Evolutionary conservation across 1,284 basidiomycete species (phyloP).

Genomic region (Puccinia coronata): DNA sequence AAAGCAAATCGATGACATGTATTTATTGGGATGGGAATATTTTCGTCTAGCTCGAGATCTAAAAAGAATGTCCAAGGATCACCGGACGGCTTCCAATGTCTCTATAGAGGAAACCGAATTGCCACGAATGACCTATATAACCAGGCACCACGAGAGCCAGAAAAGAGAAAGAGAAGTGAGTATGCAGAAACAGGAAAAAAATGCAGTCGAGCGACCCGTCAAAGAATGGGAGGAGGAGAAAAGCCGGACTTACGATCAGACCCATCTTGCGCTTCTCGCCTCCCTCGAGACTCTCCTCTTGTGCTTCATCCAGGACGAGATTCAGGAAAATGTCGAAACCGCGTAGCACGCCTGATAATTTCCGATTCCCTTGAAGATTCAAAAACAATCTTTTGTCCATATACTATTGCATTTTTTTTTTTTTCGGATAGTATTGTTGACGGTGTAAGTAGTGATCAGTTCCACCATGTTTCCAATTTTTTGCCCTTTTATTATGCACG

Average conservation of each 20-base stretch:
- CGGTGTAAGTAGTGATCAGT: constrained; percentile 15
- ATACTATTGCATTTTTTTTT: constrained; percentile 66
- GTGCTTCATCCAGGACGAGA: constrained; percentile 90
- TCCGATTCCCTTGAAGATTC: constrained; percentile 92
- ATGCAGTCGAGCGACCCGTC: background rate
- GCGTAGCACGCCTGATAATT: constrained; percentile 90
- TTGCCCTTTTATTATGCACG: no score
- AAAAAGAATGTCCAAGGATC: background rate
- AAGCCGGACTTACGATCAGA: constrained; percentile 71
- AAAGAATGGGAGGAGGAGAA: background rate
- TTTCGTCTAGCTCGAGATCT: no score
- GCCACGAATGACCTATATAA: constrained; percentile 85
- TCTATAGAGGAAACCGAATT: constrained; percentile 93
- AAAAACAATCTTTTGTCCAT: constrained; percentile 98
- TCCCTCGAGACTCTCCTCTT: constrained; percentile 79
- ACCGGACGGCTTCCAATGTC: constrained; percentile 58
- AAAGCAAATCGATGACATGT: no score
- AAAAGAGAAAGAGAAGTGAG: constrained; percentile 16
- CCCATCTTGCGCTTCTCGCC: constrained; percentile 88
- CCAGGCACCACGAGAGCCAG: constrained; percentile 32
- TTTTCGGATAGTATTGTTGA: no score
- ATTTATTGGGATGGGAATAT: no score
- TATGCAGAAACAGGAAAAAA: background rate
- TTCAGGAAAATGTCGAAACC: constrained; percentile 99
- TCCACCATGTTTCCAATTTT: no score